Base-by-base conservation (phyloP, 2,329 filamentous ascomycete species). In the Daldinia sp. region DNA sequence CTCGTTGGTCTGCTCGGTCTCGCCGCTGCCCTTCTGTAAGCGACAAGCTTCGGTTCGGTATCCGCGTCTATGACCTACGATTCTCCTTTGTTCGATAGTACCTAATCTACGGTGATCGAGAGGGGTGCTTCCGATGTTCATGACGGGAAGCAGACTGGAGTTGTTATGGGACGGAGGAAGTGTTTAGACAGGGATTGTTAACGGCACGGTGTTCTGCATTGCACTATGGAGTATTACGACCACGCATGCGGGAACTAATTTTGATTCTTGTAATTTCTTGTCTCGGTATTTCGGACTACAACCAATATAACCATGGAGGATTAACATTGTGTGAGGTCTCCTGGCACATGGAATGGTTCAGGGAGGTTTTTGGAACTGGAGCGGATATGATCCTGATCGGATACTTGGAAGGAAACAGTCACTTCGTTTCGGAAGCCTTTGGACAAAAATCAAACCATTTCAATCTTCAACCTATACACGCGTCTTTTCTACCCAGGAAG, bases 1-100 rank as follows among this genome's bases (percentile, higher is more conserved):
- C 85, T 90, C 74, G 88, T 86, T 74, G 88, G 85, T 83, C 78
- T 89, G 74, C 82, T 89, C 78, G 88, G 85, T 77, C 78, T 89
- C 69, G 87, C 85, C 77, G 87, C 86, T 78, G 82, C 86, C 79
- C 77, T 85, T 77, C 84, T 89, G 82, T 89, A 88, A 86, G 85
- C 82, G 33, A 15, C 30, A 79, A 65, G 74, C 77, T 76, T 69
- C 74, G 69, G 68, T 63, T 70, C 65, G 74, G 75, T 75, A 73
- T 74, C 75, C 70, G 74, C 73, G 72, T 76, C 76, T 72, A 74
- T 75, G 76, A 77, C 78, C 79, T 79, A 80, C 78, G 80, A 79
- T 79, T 78, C 74, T 80, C 74, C 73, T 79, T 78, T 79, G 78
- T 80, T 77, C 77, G 76, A 78, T 81, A 80, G 81, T 80, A 78